These are phyloP conservation scores for Collybia sordida DNA, from an alignment of 768 basidiomycete species.

Conservation along the genomic window DNA sequence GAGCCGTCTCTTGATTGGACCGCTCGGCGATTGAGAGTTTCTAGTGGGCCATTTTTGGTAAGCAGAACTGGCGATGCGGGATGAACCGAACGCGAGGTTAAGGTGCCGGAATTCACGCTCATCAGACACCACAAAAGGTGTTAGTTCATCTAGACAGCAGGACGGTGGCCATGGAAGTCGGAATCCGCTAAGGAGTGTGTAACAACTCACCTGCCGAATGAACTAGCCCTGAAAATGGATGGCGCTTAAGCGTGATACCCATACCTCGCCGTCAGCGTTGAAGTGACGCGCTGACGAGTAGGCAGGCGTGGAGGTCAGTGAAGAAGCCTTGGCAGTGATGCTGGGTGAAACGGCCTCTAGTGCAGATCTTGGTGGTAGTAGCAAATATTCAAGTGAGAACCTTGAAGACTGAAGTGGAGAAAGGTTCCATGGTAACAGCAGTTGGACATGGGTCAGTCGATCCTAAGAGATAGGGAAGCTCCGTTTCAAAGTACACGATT, in stretches of 20 bases:
- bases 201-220: conserved; percentile 74
- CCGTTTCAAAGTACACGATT: conserved; percentile 62
- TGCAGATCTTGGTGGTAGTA: conserved; percentile 89
- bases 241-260: conserved; percentile 86
- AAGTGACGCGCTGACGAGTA: conserved; percentile 73
- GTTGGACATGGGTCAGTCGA: conserved; percentile 81
- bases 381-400: conserved; percentile 87
- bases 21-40: conserved; percentile 82
- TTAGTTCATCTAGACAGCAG: conserved; percentile 88
- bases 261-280: conserved; percentile 78
- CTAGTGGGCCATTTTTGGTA: conserved; percentile 79
- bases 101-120: conserved; percentile 82
- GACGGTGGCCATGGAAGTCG: conserved; percentile 86
- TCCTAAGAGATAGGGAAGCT: conserved; percentile 52
- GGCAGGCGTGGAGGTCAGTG: conserved; percentile 76
- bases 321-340: conserved; percentile 78
- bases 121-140: conserved; percentile 85
- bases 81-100: conserved; percentile 70
- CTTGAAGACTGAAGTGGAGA: conserved; percentile 88
- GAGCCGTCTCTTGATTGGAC: conserved; percentile 81
- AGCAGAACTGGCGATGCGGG: conserved; percentile 71
- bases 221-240: conserved; percentile 92
- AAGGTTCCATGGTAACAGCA: conserved; percentile 87
- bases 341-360: conserved; percentile 72
- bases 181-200: conserved; percentile 86